These are phyloP conservation scores for Rhytidiadelphus loreus DNA, from an alignment of 225 moss, liverwort and hornwort species.

Conservation along the genomic window DNA sequence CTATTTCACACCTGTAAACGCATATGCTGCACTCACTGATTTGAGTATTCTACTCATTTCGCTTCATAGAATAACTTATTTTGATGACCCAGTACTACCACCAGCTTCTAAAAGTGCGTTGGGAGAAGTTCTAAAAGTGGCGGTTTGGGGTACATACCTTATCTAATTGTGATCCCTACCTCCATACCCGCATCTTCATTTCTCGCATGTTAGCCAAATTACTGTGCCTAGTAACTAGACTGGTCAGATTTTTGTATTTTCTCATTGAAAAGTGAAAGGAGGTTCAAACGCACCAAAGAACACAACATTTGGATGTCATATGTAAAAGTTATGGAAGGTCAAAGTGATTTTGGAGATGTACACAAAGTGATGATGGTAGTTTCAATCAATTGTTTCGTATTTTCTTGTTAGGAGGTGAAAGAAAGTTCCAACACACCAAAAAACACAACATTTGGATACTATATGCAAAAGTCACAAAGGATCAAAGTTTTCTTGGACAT, in stretches of 20 bases:
- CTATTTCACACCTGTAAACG: not conserved
- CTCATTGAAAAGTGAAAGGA: no score
- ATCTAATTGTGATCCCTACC: not conserved
- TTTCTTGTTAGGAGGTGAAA: not conserved
- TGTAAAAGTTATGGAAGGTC: no score
- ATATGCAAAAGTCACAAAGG: not conserved
- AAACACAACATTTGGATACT: fast-evolving
- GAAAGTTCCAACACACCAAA: not conserved
- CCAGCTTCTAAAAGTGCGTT: no score
- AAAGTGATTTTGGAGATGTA: no score
- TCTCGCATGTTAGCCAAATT: not conserved
- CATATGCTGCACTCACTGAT: no score
- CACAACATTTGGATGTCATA: no score
- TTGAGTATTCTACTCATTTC: not conserved
- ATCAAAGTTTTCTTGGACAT: not conserved
- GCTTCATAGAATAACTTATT: not conserved
- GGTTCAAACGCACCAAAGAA: no score
- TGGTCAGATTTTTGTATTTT: no score
- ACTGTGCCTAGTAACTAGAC: no score
- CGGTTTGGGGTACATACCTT: not conserved
- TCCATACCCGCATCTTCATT: not conserved
- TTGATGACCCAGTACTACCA: not conserved
- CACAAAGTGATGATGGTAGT: no score
- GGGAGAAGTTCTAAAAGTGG: not conserved
- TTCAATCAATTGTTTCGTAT: not conserved